Percentiles rank a stretch among this genome's conserved stretches.
These are phyloP conservation scores for Sporisorium sorghi DNA, from an alignment of 1,284 basidiomycete genomes.

Conservation along the genomic window DNA sequence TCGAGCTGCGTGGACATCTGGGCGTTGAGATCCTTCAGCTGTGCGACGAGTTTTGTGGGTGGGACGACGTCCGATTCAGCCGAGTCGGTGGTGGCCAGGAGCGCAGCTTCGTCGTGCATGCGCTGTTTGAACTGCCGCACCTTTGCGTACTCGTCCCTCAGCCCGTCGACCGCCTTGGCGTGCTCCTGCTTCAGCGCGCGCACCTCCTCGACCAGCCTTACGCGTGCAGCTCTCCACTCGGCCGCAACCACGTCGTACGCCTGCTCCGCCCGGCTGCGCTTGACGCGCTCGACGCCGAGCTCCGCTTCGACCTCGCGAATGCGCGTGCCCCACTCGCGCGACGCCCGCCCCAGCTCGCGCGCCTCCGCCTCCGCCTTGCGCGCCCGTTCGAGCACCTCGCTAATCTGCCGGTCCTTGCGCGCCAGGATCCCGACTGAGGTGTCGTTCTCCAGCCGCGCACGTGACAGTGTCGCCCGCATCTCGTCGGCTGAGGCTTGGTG, in stretches of 20 bases:
- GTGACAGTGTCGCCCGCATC: constrained; percentile 82
- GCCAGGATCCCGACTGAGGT: constrained; percentile 84
- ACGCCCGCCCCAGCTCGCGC: constrained; percentile 61
- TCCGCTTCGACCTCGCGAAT: constrained; percentile 59
- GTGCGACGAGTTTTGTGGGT: constrained; percentile 3
- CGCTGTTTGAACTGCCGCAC: constrained; percentile 29
- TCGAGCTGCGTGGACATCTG: constrained; percentile 14
- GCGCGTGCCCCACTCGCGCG: constrained; percentile 61
- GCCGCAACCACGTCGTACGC: constrained; percentile 44
- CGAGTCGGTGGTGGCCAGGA: not conserved
- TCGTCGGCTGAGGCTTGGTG: constrained; percentile 85
- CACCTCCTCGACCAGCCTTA: constrained; percentile 49
- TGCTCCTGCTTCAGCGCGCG: constrained; percentile 24
- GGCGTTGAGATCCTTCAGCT: constrained; percentile 9
- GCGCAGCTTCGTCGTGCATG: constrained; percentile 12
- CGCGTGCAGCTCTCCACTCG: constrained; percentile 55
- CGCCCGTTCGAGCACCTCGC: constrained; percentile 73
- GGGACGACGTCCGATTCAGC: not conserved
- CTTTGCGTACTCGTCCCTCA: constrained; percentile 26
- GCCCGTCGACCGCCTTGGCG: constrained; percentile 5
- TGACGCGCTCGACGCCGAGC: constrained; percentile 55
- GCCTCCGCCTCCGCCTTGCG: constrained; percentile 64
- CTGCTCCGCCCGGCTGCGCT: constrained; percentile 45
- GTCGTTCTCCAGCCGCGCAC: constrained; percentile 84
- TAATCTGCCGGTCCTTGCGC: constrained; percentile 83